Conservation (phyloP, 345 rosid species). For the Ceriops decandra region DNA sequence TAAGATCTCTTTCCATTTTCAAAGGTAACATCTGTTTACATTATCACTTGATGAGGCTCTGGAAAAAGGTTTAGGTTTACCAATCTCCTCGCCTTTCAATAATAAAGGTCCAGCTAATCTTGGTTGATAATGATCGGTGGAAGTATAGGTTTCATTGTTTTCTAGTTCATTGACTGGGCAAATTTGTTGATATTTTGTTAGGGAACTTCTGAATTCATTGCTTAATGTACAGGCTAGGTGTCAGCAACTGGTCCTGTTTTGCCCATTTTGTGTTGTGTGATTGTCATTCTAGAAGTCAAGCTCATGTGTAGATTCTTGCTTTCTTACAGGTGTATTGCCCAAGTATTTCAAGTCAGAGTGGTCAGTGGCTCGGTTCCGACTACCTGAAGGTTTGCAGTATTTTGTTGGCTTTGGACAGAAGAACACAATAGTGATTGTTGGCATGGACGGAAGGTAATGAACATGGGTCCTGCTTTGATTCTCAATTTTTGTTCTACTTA, state of each 20-base stretch:
- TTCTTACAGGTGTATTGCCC: slow-evolving; percentile 70
- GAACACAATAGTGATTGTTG: slow-evolving; percentile 78
- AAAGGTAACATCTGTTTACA: slow-evolving; percentile 43
- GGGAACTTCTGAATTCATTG: too few relatives aligned
- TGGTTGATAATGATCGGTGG: too few relatives aligned
- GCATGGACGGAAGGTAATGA: slow-evolving; percentile 90
- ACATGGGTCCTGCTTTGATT: not conserved
- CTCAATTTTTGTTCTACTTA: not conserved
- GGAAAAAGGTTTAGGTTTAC: too few relatives aligned
- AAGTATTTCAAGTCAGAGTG: slow-evolving; percentile 95
- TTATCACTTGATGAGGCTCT: not conserved
- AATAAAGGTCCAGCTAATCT: too few relatives aligned
- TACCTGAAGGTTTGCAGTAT: slow-evolving; percentile 67
- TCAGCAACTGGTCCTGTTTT: too few relatives aligned
- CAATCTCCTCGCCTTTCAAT: too few relatives aligned
- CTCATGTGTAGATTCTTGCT: not conserved
- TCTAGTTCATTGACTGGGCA: too few relatives aligned
- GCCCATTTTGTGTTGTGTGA: not conserved
- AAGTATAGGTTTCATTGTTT: too few relatives aligned
- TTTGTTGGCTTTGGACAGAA: slow-evolving; percentile 75
- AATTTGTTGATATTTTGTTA: too few relatives aligned
- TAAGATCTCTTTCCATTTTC: slow-evolving; percentile 59
- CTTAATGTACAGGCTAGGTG: too few relatives aligned
- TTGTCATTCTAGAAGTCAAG: not conserved
- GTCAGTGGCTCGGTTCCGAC: slow-evolving; percentile 89